phyloP scores from a whole-genome alignment of 176 grass and related monocot species.

The Lolium perenne region DNA sequence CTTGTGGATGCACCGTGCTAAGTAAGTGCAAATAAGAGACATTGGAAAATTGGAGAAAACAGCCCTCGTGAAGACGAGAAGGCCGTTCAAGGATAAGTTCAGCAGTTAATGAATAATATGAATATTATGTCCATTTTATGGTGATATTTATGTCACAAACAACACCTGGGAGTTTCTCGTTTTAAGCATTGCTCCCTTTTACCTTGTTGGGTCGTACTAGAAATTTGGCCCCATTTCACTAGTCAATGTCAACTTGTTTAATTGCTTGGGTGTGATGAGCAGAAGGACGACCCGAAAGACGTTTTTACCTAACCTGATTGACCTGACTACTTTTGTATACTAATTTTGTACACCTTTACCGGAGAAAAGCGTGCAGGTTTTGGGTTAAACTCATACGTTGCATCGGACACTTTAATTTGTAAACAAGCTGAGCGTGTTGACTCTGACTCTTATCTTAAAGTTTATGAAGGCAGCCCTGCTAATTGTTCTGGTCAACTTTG shows the following conservation, averaged over 20 bases:
- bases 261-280: neutral
- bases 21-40: slow-evolving; percentile 6
- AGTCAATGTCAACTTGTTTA: slow-evolving; percentile 23
- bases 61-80: slow-evolving; percentile 37
- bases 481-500: slow-evolving; percentile 36
- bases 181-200: neutral
- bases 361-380: neutral
- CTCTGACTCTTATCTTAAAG: neutral
- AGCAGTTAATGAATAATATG: neutral
- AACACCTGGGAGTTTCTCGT: neutral
- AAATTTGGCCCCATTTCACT: neutral
- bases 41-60: neutral
- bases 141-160: too few species aligned
- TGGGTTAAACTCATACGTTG: neutral
- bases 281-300: neutral
- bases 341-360: too few species aligned
- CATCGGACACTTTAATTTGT: neutral
- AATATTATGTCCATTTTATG: neutral
- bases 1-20: neutral
- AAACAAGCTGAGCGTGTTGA: neutral
- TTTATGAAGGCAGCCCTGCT: neutral
- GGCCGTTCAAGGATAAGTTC: slow-evolving; percentile 34
- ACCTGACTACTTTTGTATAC: neutral
- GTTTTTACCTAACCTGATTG: slow-evolving; percentile 32
- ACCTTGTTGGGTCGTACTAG: neutral